Conservation (phyloP, 257 asterid genomes). For the Jaltomata sinuosa region DNA sequence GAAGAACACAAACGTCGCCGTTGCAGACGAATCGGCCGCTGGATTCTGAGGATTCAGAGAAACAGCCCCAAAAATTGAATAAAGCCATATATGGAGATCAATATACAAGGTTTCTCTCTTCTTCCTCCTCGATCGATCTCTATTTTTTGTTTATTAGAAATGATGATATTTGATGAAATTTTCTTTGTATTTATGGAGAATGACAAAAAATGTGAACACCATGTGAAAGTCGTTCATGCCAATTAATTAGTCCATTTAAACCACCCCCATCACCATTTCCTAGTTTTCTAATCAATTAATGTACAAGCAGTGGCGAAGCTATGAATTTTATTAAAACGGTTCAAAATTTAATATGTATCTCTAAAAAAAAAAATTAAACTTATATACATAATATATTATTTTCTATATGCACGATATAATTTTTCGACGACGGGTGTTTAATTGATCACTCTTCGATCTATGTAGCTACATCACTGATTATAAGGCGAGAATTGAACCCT, state of each 20-base stretch:
- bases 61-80: conserved; percentile 25
- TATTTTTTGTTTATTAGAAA: neutral
- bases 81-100: conserved; percentile 1
- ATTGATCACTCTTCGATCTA: too few relatives aligned
- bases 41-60: conserved; percentile 10
- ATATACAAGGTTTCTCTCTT: neutral
- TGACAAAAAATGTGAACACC: neutral
- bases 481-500: too few relatives aligned
- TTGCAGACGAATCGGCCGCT: conserved; percentile 16
- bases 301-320: too few relatives aligned
- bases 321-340: too few relatives aligned
- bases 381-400: too few relatives aligned
- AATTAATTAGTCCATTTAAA: neutral
- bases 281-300: neutral
- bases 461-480: too few relatives aligned
- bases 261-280: neutral
- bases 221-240: neutral
- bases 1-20: conserved; percentile 30
- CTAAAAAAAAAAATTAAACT: too few relatives aligned
- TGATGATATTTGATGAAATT: neutral
- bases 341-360: too few relatives aligned
- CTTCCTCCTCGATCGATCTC: neutral
- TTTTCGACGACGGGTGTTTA: too few relatives aligned
- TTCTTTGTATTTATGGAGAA: neutral
- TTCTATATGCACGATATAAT: too few relatives aligned